Percentiles rank a stretch among this genome's conserved stretches.
Evolutionary conservation across 2,329 filamentous ascomycete genomes (phyloP).

Genomic region (Ophiostoma triangulosporum): DNA sequence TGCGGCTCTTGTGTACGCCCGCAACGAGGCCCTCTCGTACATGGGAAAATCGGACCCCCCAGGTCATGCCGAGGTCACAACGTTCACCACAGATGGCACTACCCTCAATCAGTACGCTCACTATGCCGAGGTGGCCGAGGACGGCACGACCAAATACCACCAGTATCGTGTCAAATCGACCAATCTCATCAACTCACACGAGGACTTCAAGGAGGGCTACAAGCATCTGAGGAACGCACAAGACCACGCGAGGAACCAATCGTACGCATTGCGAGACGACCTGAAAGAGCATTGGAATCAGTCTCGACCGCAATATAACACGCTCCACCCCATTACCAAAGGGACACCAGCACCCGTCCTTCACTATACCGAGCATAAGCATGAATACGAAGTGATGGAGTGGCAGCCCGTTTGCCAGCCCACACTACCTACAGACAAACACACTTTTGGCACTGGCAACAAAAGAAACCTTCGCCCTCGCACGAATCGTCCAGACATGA

Average conservation of each 20-base stretch:
- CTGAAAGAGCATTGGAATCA: slow-evolving; percentile 5
- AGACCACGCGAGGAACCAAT: slow-evolving; percentile 9
- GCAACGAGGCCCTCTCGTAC: slow-evolving; percentile 16
- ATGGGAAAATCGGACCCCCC: slow-evolving; percentile 12
- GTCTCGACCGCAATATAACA: background rate
- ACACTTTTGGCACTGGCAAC: too few relatives aligned
- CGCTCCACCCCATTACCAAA: background rate
- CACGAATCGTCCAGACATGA: too few relatives aligned
- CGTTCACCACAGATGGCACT: slow-evolving; percentile 18
- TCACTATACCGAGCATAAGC: too few relatives aligned
- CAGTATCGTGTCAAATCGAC: slow-evolving; percentile 14
- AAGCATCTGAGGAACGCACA: slow-evolving; percentile 8
- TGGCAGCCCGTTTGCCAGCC: too few relatives aligned
- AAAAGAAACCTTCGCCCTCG: too few relatives aligned
- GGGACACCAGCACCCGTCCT: too few relatives aligned
- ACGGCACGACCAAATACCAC: slow-evolving; percentile 11
- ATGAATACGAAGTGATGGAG: too few relatives aligned
- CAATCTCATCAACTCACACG: slow-evolving; percentile 5
- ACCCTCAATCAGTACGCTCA: slow-evolving; percentile 18
- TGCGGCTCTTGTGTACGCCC: slow-evolving; percentile 17
- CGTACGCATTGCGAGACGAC: slow-evolving; percentile 6
- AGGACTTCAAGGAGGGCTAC: slow-evolving; percentile 3
- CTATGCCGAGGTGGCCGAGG: slow-evolving; percentile 12
- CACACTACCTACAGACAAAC: too few relatives aligned
- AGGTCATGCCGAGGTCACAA: slow-evolving; percentile 16